A percentile compares a stretch with the other conserved stretches of the same genome.
phyloP scores from a whole-genome alignment of 345 rosid species.

The Adansonia digitata region DNA sequence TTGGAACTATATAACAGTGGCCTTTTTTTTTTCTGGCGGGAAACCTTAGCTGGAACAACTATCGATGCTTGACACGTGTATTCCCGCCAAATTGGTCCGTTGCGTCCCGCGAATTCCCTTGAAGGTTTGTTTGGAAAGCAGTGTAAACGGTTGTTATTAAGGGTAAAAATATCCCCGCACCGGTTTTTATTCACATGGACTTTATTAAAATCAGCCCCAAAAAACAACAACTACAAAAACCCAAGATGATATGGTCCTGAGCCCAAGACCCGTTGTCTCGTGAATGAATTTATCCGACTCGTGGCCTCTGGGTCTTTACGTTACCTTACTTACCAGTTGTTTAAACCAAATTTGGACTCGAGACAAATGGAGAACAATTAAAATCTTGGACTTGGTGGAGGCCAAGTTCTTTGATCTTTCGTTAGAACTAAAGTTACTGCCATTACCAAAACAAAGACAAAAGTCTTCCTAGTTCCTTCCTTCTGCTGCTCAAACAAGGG shows the following conservation, averaged over 20 bases:
- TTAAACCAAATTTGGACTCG: background rate
- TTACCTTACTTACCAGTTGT: background rate
- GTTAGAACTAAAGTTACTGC: background rate
- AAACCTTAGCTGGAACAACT: conserved; percentile 25
- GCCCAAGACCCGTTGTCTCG: too few species aligned
- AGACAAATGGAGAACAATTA: too few species aligned
- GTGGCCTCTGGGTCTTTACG: background rate
- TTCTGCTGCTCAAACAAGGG: background rate
- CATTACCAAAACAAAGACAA: background rate
- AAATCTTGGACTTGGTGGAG: background rate
- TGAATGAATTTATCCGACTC: too few species aligned
- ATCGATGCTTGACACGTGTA: conserved; percentile 38
- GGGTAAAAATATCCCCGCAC: too few species aligned
- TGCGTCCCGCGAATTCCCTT: conserved; percentile 44
- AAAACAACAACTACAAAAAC: too few species aligned
- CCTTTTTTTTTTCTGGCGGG: conserved; percentile 33
- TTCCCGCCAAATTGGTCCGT: conserved; percentile 44
- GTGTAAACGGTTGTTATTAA: conserved; percentile 10
- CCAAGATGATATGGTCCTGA: too few species aligned
- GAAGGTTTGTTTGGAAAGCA: background rate
- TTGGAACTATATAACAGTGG: conserved; percentile 1
- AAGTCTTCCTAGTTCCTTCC: background rate
- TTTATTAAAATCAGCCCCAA: too few species aligned
- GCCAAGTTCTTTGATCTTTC: background rate
- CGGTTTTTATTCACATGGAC: background rate